Base-by-base conservation (phyloP, 1,284 basidiomycete species). In the Ustilago trichophora region DNA sequence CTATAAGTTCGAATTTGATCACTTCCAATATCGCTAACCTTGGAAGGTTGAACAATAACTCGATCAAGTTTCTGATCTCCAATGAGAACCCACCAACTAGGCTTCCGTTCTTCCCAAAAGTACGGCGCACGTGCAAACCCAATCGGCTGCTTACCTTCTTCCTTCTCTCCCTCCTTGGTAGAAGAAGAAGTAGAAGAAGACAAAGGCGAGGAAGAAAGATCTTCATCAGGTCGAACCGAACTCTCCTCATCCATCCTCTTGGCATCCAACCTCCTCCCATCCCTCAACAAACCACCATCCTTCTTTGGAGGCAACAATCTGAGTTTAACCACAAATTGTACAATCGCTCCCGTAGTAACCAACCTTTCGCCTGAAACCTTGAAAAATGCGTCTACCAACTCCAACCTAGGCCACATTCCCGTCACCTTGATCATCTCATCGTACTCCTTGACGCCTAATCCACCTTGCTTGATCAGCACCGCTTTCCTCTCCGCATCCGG, bases 31-130 rank as follows among this genome's bases (percentile, higher is more conserved):
- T 84, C 84, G 0, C 86, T 81, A 26, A 97, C 87, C 77, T 89
- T 90, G 76, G 90, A 84, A 0, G 96, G 96, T 29, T 93, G 92
- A 2, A 98, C 92, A 44, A 98, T 92, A 48, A 97, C 86, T 43
- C 90, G 87, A 82, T 92, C 90, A 15, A 88, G 86, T 83, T 96
- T 96, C 62, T 91, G 89, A 79, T 99, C 96, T 3, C 91, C 92
- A 33, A 98, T 86, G 46, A 95, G 54, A 37, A 80, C 66, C 71
- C 72, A 77, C 85, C 89, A 82, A 13, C 62, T 62, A 26, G 78
- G 77, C 43, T 76, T 77, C 45, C 73, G 64, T 46, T 82, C 78
- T 18, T 75, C 52, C 65, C 65, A 63, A 90, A 93, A 98, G 79
- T 88, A 87, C 1, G 96, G 95, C 6, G 95, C 91, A 78, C 97